These are phyloP conservation scores for Bruguiera gymnorhiza DNA, from an alignment of 345 rosid genomes.

Conservation along the genomic window DNA sequence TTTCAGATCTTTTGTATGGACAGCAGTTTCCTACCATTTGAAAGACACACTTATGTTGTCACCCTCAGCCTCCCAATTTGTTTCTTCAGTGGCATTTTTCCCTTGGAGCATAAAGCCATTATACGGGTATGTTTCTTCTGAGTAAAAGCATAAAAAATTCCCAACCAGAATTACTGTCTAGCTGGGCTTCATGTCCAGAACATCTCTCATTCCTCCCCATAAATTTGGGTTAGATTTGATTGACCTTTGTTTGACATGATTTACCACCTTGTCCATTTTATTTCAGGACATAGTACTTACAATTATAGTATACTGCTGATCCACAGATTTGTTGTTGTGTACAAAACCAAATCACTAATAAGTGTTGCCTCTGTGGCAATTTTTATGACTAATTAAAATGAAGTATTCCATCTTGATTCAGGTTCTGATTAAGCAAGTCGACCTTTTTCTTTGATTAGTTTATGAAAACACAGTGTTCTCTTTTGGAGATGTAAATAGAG, in stretches of 20 bases:
- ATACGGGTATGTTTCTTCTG: conserved; percentile 59
- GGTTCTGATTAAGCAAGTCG: neutral
- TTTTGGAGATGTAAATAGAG: too few relatives aligned
- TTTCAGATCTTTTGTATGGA: conserved; percentile 96
- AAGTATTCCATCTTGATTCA: neutral
- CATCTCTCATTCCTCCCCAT: too few relatives aligned
- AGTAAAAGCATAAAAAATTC: too few relatives aligned
- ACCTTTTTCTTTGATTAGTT: too few relatives aligned
- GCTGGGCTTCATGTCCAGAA: too few relatives aligned
- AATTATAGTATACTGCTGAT: neutral
- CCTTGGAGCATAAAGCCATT: conserved; percentile 98
- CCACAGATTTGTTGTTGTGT: neutral
- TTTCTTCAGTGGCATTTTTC: conserved; percentile 71
- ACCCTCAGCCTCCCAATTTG: conserved; percentile 93
- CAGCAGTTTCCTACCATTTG: conserved; percentile 93
- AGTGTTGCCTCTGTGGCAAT: neutral
- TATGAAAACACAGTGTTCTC: too few relatives aligned
- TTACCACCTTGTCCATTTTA: neutral
- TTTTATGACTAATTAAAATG: neutral
- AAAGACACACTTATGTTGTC: conserved; percentile 86
- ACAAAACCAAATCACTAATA: neutral
- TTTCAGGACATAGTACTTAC: neutral
- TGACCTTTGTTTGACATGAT: neutral
- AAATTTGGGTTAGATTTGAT: too few relatives aligned
- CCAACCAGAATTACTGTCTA: too few relatives aligned